Percentiles rank a stretch among this genome's conserved stretches.
phyloP scores from a whole-genome alignment of 371 early-diverging fungal genomes.

The Mucor saturninus region DNA sequence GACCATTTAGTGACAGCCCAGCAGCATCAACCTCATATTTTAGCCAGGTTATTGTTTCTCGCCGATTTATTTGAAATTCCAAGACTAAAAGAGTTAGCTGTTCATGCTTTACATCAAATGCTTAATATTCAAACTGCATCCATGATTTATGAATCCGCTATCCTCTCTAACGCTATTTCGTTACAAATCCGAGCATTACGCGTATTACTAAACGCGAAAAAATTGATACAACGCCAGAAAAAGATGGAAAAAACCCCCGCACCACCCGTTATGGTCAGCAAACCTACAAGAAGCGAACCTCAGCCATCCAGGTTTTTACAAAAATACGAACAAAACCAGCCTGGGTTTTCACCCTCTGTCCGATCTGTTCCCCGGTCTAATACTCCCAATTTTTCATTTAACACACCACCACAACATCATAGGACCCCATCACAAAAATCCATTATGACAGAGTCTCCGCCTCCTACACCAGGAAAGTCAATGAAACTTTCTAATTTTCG shows the following conservation, averaged over 20 bases:
- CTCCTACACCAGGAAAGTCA: conserved; percentile 1
- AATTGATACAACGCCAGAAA: conserved; percentile 40
- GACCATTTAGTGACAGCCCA: conserved; percentile 64
- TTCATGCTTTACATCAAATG: conserved; percentile 60
- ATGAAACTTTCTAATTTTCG: conserved; percentile 23
- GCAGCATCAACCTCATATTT: conserved; percentile 54
- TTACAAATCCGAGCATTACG: conserved; percentile 60
- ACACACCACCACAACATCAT: conserved; percentile 5
- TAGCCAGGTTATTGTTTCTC: conserved; percentile 61
- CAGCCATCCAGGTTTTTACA: conserved; percentile 15
- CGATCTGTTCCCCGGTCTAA: background rate
- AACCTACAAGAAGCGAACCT: conserved; percentile 7
- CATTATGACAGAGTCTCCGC: conserved; percentile 9
- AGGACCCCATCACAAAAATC: conserved; percentile 21
- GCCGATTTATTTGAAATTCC: conserved; percentile 60
- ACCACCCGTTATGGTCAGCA: background rate
- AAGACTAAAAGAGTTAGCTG: conserved; percentile 57
- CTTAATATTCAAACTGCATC: conserved; percentile 64
- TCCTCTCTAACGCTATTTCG: conserved; percentile 51
- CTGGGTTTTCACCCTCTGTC: conserved; percentile 1
- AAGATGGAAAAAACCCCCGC: conserved; percentile 21
- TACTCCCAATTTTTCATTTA: conserved; percentile 2
- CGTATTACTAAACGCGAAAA: conserved; percentile 51
- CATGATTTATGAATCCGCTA: conserved; percentile 60
- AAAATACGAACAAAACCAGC: conserved; percentile 19